Evolutionary conservation across 2,329 filamentous ascomycete species (phyloP).

Genomic region (Nothophaeocryptopus gaeumannii): DNA sequence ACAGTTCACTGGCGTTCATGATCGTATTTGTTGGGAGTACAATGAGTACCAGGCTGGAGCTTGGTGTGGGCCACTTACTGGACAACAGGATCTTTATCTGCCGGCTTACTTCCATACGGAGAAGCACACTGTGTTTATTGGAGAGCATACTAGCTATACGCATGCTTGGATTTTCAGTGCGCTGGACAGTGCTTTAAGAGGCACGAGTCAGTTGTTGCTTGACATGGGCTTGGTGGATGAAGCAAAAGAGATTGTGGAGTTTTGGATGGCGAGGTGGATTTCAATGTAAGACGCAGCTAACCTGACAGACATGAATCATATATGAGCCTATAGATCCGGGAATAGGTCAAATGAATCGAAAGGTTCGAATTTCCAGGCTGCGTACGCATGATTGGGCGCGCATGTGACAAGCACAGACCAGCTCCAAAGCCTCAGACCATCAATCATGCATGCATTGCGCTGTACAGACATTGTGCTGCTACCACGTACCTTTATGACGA

Average conservation of each 20-base stretch:
- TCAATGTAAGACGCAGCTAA: slow-evolving; percentile 41
- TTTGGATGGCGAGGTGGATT: slow-evolving; percentile 70
- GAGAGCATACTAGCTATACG: slow-evolving; percentile 67
- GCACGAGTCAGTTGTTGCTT: slow-evolving; percentile 62
- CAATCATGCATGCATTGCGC: too few species aligned
- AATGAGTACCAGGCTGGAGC: slow-evolving; percentile 61
- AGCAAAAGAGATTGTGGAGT: slow-evolving; percentile 61
- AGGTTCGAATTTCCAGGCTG: too few species aligned
- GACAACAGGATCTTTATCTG: slow-evolving; percentile 67
- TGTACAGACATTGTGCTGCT: too few species aligned
- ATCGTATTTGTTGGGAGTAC: slow-evolving; percentile 63
- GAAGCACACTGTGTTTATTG: slow-evolving; percentile 62
- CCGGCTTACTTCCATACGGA: slow-evolving; percentile 72
- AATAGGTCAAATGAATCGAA: too few species aligned
- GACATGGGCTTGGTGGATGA: slow-evolving; percentile 67
- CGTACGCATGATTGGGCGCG: too few species aligned
- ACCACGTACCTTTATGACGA: too few species aligned
- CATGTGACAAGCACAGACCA: too few species aligned
- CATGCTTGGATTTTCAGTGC: slow-evolving; percentile 69
- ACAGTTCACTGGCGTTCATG: slow-evolving; percentile 64
- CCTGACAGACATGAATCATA: too few species aligned
- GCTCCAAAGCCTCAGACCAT: too few species aligned
- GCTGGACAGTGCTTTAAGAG: slow-evolving; percentile 64
- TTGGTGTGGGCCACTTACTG: slow-evolving; percentile 58
- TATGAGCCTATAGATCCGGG: too few species aligned